phyloP scores from a whole-genome alignment of 2,329 filamentous ascomycete genomes.

The Emericellopsis atlantica region DNA sequence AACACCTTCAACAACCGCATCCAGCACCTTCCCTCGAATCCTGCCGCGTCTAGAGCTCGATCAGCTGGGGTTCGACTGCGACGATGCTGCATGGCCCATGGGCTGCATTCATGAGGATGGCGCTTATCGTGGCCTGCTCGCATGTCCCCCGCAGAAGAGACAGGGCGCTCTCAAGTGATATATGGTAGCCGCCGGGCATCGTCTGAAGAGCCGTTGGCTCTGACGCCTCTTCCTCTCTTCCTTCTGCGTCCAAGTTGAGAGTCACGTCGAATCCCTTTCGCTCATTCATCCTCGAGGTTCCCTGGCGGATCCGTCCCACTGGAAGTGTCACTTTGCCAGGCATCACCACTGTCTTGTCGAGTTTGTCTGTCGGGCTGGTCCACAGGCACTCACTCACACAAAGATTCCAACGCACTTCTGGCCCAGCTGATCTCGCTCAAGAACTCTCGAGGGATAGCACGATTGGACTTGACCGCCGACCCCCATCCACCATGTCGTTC shows the following conservation, averaged over 20 bases:
- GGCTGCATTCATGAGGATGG: conserved; percentile 2
- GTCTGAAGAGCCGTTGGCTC: not conserved
- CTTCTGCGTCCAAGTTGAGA: not conserved
- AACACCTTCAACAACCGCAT: not conserved
- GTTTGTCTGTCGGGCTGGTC: not conserved
- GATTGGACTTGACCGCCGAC: too few relatives aligned
- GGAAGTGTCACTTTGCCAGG: conserved; percentile 6
- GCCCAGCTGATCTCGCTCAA: too few relatives aligned
- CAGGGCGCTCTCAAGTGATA: not conserved
- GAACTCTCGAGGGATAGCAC: too few relatives aligned
- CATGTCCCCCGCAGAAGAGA: not conserved
- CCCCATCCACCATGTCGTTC: conserved; percentile 19
- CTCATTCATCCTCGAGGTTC: conserved; percentile 5
- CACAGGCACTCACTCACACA: conserved; percentile 1
- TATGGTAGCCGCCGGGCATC: conserved; percentile 1
- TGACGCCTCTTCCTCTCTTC: not conserved
- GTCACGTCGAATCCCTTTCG: not conserved
- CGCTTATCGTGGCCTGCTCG: conserved; percentile 10
- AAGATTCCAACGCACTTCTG: too few relatives aligned
- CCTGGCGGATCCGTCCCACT: conserved; percentile 10
- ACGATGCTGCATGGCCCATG: conserved; percentile 13
- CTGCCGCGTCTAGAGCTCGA: not conserved
- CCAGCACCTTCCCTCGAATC: not conserved
- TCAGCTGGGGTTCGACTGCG: not conserved
- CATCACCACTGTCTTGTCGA: conserved; percentile 1